A percentile compares a stretch with the other conserved stretches of the same genome.
phyloP scores from a whole-genome alignment of 495 filamentous ascomycete species.

The Annulohypoxylon moriforme region DNA sequence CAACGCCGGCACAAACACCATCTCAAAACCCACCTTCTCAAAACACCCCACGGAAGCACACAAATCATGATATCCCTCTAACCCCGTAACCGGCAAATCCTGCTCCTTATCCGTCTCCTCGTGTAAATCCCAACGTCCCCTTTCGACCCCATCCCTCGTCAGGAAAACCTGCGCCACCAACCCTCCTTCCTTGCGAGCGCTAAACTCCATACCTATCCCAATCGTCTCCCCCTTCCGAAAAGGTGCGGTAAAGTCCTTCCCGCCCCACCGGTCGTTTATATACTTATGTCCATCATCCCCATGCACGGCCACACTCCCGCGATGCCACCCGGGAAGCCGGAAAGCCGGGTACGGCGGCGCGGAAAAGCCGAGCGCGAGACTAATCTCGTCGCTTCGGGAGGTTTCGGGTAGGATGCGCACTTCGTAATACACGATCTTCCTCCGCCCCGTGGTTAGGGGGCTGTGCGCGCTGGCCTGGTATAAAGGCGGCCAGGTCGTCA shows the following conservation, averaged over 20 bases:
- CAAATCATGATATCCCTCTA: conserved; percentile 84
- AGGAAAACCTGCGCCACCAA: conserved; percentile 75
- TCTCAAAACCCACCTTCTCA: conserved; percentile 77
- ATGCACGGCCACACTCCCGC: conserved; percentile 86
- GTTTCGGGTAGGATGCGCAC: conserved; percentile 62
- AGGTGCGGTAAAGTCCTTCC: conserved; percentile 72
- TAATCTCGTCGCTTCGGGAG: conserved; percentile 61
- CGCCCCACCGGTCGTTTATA: conserved; percentile 87
- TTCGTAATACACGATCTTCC: conserved; percentile 83
- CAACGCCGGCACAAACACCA: conserved; percentile 67
- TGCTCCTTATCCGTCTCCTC: conserved; percentile 79
- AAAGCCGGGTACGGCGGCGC: conserved; percentile 88
- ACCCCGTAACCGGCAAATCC: conserved; percentile 73
- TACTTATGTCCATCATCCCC: conserved; percentile 90
- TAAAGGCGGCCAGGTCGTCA: conserved; percentile 77
- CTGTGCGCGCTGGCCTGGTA: conserved; percentile 77
- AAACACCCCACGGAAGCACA: conserved; percentile 83
- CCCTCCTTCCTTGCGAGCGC: conserved; percentile 42
- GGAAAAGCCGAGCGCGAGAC: conserved; percentile 79
- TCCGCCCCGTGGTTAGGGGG: conserved; percentile 66
- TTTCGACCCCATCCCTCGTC: conserved; percentile 73
- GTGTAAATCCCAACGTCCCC: conserved; percentile 82
- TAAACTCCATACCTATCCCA: conserved; percentile 76
- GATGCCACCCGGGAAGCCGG: conserved; percentile 91
- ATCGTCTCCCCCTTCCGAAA: conserved; percentile 60